A percentile compares a stretch with the other conserved stretches of the same genome.
phyloP scores from a whole-genome alignment of 192 early-diverging fungal species.

The Gigaspora rosea region DNA sequence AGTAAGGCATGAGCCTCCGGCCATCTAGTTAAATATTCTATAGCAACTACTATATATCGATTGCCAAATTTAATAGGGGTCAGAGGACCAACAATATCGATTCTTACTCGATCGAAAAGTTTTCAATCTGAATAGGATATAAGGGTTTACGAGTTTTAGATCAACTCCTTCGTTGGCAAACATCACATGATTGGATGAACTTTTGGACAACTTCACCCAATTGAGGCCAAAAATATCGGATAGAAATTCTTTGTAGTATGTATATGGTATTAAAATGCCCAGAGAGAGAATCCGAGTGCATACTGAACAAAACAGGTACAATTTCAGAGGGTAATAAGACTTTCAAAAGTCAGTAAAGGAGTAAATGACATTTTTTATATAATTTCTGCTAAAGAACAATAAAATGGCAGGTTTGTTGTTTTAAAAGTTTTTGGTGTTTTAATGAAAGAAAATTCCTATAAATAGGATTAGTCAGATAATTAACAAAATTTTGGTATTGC shows the following conservation, averaged over 20 bases:
- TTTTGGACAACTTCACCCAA: not conserved
- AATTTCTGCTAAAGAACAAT: too few species aligned
- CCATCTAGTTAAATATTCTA: slow-evolving; percentile 22
- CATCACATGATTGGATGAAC: not conserved
- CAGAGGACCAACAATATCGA: too few species aligned
- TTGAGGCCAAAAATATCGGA: not conserved
- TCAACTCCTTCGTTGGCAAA: not conserved
- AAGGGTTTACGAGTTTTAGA: too few species aligned
- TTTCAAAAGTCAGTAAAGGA: not conserved
- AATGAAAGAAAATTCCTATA: too few species aligned
- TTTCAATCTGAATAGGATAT: too few species aligned
- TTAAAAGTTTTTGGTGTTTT: too few species aligned
- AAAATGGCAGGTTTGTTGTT: too few species aligned
- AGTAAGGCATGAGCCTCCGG: slow-evolving; percentile 10
- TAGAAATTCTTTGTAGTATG: not conserved
- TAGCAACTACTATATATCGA: slow-evolving; percentile 2
- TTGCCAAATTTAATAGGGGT: not conserved
- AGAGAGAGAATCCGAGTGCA: not conserved
- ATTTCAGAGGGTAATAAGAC: not conserved
- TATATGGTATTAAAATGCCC: not conserved
- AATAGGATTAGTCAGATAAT: too few species aligned
- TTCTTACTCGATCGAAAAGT: too few species aligned
- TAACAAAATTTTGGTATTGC: too few species aligned
- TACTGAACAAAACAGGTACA: not conserved
- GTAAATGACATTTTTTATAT: not conserved